Conservation (phyloP, 768 basidiomycete species). For the Trametes villosa region DNA sequence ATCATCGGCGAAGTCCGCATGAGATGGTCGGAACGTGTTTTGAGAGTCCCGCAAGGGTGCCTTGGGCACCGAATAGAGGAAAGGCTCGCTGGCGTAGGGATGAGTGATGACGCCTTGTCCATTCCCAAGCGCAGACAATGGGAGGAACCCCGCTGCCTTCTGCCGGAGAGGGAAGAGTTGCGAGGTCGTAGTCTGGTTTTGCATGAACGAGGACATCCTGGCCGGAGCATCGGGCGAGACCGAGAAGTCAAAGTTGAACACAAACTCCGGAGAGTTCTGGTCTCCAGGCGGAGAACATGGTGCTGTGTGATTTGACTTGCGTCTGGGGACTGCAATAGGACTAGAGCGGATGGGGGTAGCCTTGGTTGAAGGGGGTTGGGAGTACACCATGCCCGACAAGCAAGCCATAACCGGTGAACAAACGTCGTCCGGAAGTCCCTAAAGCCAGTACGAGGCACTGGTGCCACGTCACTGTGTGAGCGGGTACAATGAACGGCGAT, state of each 20-base stretch:
- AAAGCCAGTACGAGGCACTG: too few species aligned
- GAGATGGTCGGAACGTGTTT: background rate
- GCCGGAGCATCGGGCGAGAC: constrained; percentile 14
- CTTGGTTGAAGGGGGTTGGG: background rate
- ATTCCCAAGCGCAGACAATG: background rate
- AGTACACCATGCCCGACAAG: background rate
- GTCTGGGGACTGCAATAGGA: constrained; percentile 23
- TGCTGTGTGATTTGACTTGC: constrained; percentile 7
- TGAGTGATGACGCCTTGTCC: background rate
- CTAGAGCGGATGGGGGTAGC: background rate
- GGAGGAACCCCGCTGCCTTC: background rate
- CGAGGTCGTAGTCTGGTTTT: constrained; percentile 11
- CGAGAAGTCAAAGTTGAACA: constrained; percentile 26
- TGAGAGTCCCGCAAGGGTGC: background rate
- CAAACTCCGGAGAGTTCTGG: constrained; percentile 21
- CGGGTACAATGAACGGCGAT: too few species aligned
- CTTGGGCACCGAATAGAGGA: constrained; percentile 16
- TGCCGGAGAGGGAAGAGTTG: constrained; percentile 5
- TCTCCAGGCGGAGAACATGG: constrained; percentile 18
- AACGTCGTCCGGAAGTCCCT: too few species aligned
- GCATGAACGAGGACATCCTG: constrained; percentile 6
- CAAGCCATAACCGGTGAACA: background rate
- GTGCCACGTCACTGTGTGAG: too few species aligned
- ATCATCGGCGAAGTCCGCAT: background rate
- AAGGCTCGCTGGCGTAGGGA: constrained; percentile 16